Conservation (phyloP, 2,329 filamentous ascomycete species). For the Nigrospora osmanthi region DNA sequence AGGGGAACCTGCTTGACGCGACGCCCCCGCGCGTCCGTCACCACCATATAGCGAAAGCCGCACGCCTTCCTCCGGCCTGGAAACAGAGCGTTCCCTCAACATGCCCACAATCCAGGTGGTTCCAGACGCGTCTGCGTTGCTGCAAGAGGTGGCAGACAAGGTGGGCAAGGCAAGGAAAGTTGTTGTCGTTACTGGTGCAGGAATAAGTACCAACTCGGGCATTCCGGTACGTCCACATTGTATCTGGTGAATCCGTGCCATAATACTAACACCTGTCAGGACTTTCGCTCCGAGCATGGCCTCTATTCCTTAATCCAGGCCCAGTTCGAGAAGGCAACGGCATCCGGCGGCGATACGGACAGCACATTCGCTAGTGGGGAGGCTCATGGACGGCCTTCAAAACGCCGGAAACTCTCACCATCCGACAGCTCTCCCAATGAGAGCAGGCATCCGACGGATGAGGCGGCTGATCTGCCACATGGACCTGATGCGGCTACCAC, state of each 20-base stretch:
- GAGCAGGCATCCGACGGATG: too few species aligned
- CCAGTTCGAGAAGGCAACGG: conserved; percentile 50
- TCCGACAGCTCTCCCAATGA: too few species aligned
- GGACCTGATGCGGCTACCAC: too few species aligned
- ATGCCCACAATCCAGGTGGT: conserved; percentile 55
- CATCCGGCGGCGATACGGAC: conserved; percentile 17
- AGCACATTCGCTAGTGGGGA: conserved; percentile 15
- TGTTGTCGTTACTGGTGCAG: conserved; percentile 65
- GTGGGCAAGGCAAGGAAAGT: conserved; percentile 60
- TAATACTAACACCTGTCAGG: conserved; percentile 31
- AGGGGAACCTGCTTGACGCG: too few species aligned
- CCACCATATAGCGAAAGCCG: too few species aligned
- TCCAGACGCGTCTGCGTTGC: conserved; percentile 39
- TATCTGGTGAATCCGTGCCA: conserved; percentile 2
- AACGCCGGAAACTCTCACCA: conserved; percentile 5
- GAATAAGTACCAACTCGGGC: conserved; percentile 69
- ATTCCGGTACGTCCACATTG: conserved; percentile 51
- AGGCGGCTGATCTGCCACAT: too few species aligned
- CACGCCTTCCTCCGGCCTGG: too few species aligned
- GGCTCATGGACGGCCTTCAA: conserved; percentile 14
- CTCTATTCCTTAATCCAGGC: conserved; percentile 66
- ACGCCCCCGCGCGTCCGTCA: too few species aligned
- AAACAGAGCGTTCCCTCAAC: conserved; percentile 9
- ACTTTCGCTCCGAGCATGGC: conserved; percentile 66
- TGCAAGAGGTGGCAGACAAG: conserved; percentile 59